A percentile compares a stretch with the other conserved stretches of the same genome.
These are phyloP conservation scores for Trametes meyenii DNA, from an alignment of 768 basidiomycete species.

Conservation along the genomic window DNA sequence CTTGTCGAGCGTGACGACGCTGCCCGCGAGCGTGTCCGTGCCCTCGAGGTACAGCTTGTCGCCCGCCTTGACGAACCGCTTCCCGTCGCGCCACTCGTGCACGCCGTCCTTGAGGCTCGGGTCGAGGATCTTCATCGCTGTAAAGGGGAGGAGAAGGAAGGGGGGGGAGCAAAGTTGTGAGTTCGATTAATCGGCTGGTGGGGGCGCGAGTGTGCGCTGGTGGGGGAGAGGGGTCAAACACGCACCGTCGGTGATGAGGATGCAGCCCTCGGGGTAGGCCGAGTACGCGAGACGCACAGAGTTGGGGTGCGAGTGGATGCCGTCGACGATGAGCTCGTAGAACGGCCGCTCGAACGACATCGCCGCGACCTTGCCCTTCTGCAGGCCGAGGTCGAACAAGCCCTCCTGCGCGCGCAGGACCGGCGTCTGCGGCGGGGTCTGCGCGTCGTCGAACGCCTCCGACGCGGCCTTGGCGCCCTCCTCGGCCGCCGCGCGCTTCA, in stretches of 20 bases:
- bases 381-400: constrained; percentile 38
- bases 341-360: constrained; percentile 67
- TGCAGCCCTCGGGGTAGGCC: constrained; percentile 81
- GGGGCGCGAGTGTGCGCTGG: too few species aligned
- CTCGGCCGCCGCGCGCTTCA: constrained; percentile 19
- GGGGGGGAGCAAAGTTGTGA: neutral
- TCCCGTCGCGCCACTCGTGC: constrained; percentile 87
- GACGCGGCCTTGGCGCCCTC: constrained; percentile 39
- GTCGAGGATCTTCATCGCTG: constrained; percentile 87
- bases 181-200: too few species aligned
- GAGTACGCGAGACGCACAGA: constrained; percentile 88
- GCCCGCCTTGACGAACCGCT: constrained; percentile 79
- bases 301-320: constrained; percentile 89
- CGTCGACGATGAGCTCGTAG: constrained; percentile 90
- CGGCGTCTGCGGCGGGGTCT: constrained; percentile 60
- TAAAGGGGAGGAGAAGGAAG: neutral
- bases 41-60: constrained; percentile 81
- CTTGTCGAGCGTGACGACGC: constrained; percentile 80
- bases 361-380: constrained; percentile 52
- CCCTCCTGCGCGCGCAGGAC: constrained; percentile 22
- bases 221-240: neutral
- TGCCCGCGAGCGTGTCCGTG: constrained; percentile 86
- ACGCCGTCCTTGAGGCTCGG: constrained; percentile 82
- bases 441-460: constrained; percentile 64
- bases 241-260: constrained; percentile 88